Base-by-base conservation (phyloP, 1,284 basidiomycete species). In the Ustilago cynodontis region DNA sequence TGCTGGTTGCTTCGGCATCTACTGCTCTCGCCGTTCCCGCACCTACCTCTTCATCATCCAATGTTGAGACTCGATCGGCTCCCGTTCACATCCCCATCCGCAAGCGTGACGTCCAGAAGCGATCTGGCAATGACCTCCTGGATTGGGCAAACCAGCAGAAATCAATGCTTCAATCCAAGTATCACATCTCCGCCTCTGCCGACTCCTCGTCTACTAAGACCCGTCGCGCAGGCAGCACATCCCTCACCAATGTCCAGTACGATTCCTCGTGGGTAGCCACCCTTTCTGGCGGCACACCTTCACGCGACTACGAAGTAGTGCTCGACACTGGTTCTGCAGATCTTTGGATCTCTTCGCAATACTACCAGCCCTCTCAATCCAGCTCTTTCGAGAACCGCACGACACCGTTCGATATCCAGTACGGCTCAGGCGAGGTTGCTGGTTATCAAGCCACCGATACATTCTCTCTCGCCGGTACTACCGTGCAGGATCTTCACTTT, bases 241-340 rank as follows among this genome's bases (percentile, higher is more conserved):
- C 63, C 14, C 61, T 82, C 26, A 68, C 59, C 61, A 81, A 81
- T 43, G 69, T 74, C 24, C 59, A 81, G 55, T 69, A 79, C 60
- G 81, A 82, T 57, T 68, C 65, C 18, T 60, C 75, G 33, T 82
- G 76, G 68, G 59, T 71, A 20, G 72, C 81, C n/a, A 20, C 68
- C 20, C 33, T 82, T 43, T 7, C 29, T 2, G 75, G 79, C 13
- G 81, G 81, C 11, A 80, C 78, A 1, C 75, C 74, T 1, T 35
- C 74, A 4, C 39, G 62, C 29, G 4, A 41, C 11, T 75, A 72
- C 61, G 43, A 67, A 20, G 65, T 82, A 13, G 71, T 82, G 11
- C 65, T 82, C 24, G 81, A 82, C 33, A 82, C 81, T 22, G 81
- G 81, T 37, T 76, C 72, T 13, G 52, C 79, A 35, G 81, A 82